Evolutionary conservation across 306 rosid genomes (phyloP).

Genomic region (Glycine latifolia): DNA sequence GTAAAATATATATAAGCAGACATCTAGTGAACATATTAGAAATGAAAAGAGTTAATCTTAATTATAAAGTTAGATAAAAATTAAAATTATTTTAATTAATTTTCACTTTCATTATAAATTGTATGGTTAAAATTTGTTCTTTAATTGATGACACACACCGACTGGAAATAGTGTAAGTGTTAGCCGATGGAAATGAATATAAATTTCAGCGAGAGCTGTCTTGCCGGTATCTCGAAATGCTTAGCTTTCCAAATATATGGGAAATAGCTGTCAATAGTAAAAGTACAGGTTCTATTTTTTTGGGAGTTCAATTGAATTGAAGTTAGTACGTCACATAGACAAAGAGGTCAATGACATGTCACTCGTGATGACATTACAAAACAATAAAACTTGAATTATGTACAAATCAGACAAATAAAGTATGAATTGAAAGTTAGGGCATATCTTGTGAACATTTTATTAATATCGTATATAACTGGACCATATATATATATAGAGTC

Average conservation of each 20-base stretch:
- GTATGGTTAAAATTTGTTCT: background rate
- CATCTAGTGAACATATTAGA: no score
- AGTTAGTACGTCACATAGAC: background rate
- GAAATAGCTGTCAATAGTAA: conserved; percentile 43
- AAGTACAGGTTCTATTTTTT: conserved; percentile 31
- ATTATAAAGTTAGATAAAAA: no score
- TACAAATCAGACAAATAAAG: background rate
- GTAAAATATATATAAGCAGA: no score
- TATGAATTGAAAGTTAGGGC: background rate
- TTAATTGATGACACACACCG: background rate
- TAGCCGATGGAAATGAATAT: background rate
- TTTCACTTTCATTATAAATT: background rate
- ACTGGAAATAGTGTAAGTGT: background rate
- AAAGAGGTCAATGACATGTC: conserved; percentile 4
- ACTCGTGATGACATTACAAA: background rate
- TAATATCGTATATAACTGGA: background rate
- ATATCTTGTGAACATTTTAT: background rate
- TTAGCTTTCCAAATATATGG: conserved; percentile 40
- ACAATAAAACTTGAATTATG: background rate
- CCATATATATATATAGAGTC: conserved; percentile 16
- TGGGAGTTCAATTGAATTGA: background rate
- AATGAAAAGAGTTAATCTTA: no score
- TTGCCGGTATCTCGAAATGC: background rate
- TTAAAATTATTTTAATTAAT: no score
- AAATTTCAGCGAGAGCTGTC: background rate